Evolutionary conservation across 2,329 filamentous ascomycete genomes (phyloP), one percentile per base, ranked within the genome.

Genomic region (Sarocladiaceae sp.): DNA sequence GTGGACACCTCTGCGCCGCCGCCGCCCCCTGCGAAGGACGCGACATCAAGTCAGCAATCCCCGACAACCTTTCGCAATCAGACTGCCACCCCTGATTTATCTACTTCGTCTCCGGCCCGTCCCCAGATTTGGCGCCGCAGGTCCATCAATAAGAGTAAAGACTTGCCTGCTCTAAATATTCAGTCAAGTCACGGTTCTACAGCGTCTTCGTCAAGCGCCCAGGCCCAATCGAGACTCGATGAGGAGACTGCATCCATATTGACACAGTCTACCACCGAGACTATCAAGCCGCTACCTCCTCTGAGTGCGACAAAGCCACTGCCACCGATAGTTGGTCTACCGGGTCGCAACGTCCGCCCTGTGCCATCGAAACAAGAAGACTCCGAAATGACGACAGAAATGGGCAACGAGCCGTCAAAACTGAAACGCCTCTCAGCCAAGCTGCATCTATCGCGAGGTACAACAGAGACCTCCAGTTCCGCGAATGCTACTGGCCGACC

Each of bases 101-200:
- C 60, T 15, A 55, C 61, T 18, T 54, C 61, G 6, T 65, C 66
- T 15, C 58, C 66, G 22, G 60, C 60, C 25, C 62, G 64, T 26
- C 59, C 63, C 39, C 64, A 72, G 46, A 61, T 73, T 42, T 81
- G 77, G 78, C 71, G 72, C 53, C 71, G 79, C 50, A 73, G 79
- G 42, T 78, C 77, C 13, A 64, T 73, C 23, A 80, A 76, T 60
- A 69, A 69, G 50, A 71, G 65, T 55, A 61, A 76, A 29, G 71
- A 74, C 44, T 68, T 81, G 4, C 64, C 76, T 8, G 71, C 74
- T 53, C 71, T 82, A 49, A 76, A 75, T 54, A 66, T 82, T 51
- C 61, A 72, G 47, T 60, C 65, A 36, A 79, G 74, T 52, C 71
- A 79, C 64, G 76, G 77, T 33, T 80, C 77, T 18, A 79, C 77